Evolutionary conservation across 805 yeast genomes (phyloP).

Genomic region (Phaffomyces thermotolerans): DNA sequence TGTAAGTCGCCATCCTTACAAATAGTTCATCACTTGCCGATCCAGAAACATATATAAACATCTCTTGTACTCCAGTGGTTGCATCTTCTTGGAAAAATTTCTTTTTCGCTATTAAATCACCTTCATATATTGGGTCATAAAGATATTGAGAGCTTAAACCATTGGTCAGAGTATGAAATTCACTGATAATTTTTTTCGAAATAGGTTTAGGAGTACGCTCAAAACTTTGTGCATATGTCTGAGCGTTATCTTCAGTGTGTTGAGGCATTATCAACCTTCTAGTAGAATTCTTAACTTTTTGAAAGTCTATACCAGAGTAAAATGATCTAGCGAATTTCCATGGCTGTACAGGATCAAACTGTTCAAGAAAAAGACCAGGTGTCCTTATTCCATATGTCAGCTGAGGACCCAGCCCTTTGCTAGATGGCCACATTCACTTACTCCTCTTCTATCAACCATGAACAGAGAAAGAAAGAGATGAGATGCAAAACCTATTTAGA

Average conservation of each 20-base stretch:
- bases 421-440: slow-evolving; percentile 32
- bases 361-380: slow-evolving; percentile 16
- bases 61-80: not conserved
- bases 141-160: not conserved
- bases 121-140: slow-evolving; percentile 9
- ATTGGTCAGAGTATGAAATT: not conserved
- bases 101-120: no score
- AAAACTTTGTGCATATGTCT: not conserved
- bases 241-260: not conserved
- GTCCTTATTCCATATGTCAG: slow-evolving; percentile 37
- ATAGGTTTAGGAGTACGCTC: not conserved
- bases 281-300: slow-evolving; percentile 9
- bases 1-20: not conserved
- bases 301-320: slow-evolving; percentile 16
- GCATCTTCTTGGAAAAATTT: no score
- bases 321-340: slow-evolving; percentile 24
- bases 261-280: not conserved
- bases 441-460: not conserved
- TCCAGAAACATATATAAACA: slow-evolving; percentile 5
- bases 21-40: not conserved
- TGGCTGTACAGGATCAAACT: slow-evolving; percentile 13
- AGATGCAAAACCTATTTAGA: not conserved
- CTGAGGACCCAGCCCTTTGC: slow-evolving; percentile 35
- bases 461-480: no score
- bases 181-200: not conserved